A percentile compares a stretch with the other conserved stretches of the same genome.
Evolutionary conservation across 139 green algal genomes (phyloP).

Genomic region (Trebouxia sp.): DNA sequence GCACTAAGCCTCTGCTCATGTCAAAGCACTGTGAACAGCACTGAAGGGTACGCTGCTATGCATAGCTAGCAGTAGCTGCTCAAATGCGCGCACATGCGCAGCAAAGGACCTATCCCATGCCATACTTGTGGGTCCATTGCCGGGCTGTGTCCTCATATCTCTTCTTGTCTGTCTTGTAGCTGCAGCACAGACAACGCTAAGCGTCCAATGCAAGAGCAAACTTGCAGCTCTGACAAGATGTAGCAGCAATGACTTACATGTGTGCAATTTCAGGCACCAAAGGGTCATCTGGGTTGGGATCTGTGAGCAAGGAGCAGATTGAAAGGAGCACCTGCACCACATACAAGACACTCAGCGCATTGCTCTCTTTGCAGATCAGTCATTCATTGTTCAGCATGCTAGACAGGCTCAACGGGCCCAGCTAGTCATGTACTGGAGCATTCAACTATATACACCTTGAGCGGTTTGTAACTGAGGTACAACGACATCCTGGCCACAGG

Average conservation of each 20-base stretch:
- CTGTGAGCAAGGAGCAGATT: constrained; percentile 97
- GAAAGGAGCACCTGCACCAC: constrained; percentile 87
- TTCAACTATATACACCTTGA: too few relatives aligned
- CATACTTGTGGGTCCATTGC: constrained; percentile 96
- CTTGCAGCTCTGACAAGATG: not conserved
- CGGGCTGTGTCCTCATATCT: constrained; percentile 94
- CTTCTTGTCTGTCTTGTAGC: constrained; percentile 89
- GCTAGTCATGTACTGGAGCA: too few relatives aligned
- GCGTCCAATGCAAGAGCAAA: not conserved
- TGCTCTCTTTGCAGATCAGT: too few relatives aligned
- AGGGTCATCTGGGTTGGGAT: constrained; percentile 97
- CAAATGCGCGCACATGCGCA: too few relatives aligned
- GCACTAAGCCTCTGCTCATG: too few relatives aligned
- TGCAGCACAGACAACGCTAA: not conserved
- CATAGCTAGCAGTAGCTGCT: too few relatives aligned
- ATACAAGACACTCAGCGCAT: too few relatives aligned
- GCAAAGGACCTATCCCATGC: too few relatives aligned
- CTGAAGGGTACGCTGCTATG: too few relatives aligned
- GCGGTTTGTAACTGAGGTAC: not conserved
- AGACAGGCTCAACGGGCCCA: too few relatives aligned
- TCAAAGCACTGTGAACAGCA: too few relatives aligned
- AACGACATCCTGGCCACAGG: not conserved
- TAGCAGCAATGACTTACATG: constrained; percentile 54
- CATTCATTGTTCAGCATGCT: not conserved
- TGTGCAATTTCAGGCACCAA: constrained; percentile 98